Base-by-base conservation (phyloP, 1,284 basidiomycete species). In the Pterulicium gracile region DNA sequence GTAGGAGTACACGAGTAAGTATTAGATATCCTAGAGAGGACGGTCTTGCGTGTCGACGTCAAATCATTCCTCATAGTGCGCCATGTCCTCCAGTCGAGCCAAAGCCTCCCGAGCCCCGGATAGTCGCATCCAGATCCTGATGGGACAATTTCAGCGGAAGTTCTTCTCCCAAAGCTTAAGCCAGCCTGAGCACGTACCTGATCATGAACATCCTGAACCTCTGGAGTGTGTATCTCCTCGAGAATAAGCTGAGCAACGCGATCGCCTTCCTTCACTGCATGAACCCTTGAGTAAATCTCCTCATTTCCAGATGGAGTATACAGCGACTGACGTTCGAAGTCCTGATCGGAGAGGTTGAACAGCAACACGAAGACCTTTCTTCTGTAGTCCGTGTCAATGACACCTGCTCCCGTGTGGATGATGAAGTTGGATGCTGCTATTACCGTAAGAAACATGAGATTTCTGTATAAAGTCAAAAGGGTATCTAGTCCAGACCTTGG, bases 331-430 rank as follows among this genome's bases (percentile, higher is more conserved):
- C 92, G 81, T 63, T 86, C 68, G 59, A 97, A 98, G 58, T 96
- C 91, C 51, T 78, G 67, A 56, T 94, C 88, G 0, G 85, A 85
- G 49, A 87, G 77, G 62, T 98, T 98, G 77, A 95, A 98, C 27
- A 98, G 73, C 20, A 98, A 71, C n/a, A 98, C 90, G 60, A 88
- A 93, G 47, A 98, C 77, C 4, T 82, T 70, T 3, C 96, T 95
- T 32, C 96, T 78, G 64, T 98, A 98, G 62, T 98, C 95, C 10
- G 89, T 86, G 55, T 98, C 96, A 49, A 98, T 80, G 15, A 98
- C 95, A 24, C 95, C 95, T 3, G 95, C 96, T 1, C 95, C 95
- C 0, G 90, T 94, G 61, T 96, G 88, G 51, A 98, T 97, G 75
- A 92, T 91, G 65, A 91, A 93, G 63, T 98, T 98, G 20, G 86